phyloP scores from a whole-genome alignment of 345 rosid species.

The Aquilaria sinensis region DNA sequence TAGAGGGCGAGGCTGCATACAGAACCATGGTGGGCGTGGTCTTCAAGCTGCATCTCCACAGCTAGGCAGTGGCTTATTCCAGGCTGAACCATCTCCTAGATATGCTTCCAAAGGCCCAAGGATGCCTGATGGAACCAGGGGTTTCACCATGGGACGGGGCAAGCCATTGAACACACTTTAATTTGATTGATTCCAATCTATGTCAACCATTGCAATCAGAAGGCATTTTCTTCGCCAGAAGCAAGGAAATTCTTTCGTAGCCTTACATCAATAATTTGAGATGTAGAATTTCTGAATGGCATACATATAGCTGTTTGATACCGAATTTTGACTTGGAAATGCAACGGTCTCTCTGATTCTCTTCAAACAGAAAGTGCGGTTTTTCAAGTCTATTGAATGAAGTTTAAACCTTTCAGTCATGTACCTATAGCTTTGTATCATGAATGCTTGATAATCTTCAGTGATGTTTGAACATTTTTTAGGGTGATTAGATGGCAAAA shows the following conservation, averaged over 20 bases:
- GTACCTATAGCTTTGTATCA: no score
- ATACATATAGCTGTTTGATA: no score
- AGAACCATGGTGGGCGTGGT: constrained; percentile 53
- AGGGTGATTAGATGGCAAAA: no score
- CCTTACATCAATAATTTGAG: constrained; percentile 1
- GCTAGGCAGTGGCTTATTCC: constrained; percentile 16
- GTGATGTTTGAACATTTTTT: no score
- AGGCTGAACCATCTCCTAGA: constrained; percentile 36
- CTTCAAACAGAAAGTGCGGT: no score
- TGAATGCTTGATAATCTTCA: no score
- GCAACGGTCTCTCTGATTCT: no score
- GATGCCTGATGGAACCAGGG: constrained; percentile 88
- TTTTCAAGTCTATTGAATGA: no score
- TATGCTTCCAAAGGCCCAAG: constrained; percentile 65
- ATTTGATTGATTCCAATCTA: not conserved
- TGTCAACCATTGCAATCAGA: not conserved
- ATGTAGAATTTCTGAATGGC: constrained; percentile 7
- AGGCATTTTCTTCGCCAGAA: constrained; percentile 8
- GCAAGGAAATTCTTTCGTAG: constrained; percentile 3
- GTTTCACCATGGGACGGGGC: constrained; percentile 91
- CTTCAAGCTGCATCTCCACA: constrained; percentile 40
- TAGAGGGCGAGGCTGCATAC: constrained; percentile 58
- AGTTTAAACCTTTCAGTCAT: no score
- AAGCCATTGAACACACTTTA: constrained; percentile 29
- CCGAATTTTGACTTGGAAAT: no score